phyloP scores from a whole-genome alignment of 345 rosid genomes.

The Carallia brachiata region DNA sequence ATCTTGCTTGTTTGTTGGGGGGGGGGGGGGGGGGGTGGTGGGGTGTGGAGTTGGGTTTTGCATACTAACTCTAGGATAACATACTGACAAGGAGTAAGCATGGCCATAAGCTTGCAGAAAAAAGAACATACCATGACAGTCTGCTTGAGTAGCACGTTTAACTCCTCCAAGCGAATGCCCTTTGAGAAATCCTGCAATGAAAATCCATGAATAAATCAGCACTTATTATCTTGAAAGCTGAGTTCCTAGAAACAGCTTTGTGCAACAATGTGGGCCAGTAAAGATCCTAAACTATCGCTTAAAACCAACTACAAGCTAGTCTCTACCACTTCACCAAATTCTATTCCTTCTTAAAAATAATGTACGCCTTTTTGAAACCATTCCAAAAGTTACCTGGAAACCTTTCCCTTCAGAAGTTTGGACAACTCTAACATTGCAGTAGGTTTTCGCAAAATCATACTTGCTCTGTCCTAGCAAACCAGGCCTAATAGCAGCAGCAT shows the following conservation, averaged over 20 bases:
- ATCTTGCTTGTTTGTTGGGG: too few relatives aligned
- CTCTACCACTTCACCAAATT: neutral
- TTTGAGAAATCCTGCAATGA: slow-evolving; percentile 77
- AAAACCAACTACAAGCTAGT: slow-evolving; percentile 12
- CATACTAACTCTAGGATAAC: neutral
- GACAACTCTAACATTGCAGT: slow-evolving; percentile 62
- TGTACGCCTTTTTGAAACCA: slow-evolving; percentile 7
- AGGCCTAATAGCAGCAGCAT: slow-evolving; percentile 63
- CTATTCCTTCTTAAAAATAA: slow-evolving; percentile 5
- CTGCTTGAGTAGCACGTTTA: slow-evolving; percentile 75
- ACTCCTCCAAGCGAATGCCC: slow-evolving; percentile 89
- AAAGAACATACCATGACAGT: slow-evolving; percentile 75
- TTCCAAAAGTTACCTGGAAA: slow-evolving; percentile 64
- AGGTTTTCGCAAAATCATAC: slow-evolving; percentile 85
- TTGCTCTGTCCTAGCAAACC: slow-evolving; percentile 85
- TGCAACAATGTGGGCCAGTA: neutral
- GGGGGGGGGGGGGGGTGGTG: neutral
- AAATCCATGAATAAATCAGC: slow-evolving; percentile 12
- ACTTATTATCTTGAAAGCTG: slow-evolving; percentile 8
- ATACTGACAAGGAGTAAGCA: neutral
- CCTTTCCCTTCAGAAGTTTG: slow-evolving; percentile 49
- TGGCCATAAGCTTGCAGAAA: slow-evolving; percentile 14
- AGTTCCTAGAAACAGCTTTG: neutral
- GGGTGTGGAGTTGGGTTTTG: neutral
- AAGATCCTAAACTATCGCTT: slow-evolving; percentile 9